Evolutionary conservation across 2,329 filamentous ascomycete genomes (phyloP), one percentile per base, ranked within the genome.

Genomic region (Stenocarpella maydis): DNA sequence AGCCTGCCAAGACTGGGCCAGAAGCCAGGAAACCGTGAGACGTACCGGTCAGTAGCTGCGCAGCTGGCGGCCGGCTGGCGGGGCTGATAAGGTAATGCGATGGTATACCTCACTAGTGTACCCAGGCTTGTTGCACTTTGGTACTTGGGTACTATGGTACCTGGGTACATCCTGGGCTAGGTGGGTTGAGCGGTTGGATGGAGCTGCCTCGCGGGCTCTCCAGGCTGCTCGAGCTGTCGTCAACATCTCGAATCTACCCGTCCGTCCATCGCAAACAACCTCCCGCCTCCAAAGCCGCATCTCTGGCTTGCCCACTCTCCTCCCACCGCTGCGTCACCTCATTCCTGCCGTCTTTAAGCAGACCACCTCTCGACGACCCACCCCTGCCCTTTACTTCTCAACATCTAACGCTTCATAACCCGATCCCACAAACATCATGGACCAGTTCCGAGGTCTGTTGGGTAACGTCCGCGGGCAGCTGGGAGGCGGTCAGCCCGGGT

Each of bases 371-470:
- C 49, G 68, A 52, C 39, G 28, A 41, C 45, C 67, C 58, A 52
- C 24, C 12, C 31, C 21, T 26, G 15, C 28, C 49, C 41, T 28
- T 24, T 2, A 21, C 4, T 45, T 17, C 15, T 37, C 39, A 8
- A n/a, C 66, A 17, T 45, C n/a, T n/a, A 49, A 58, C 26, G 8
- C 50, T 19, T 34, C 52, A 65, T 52, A 28, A 10, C 7, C 26
- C 21, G 39, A 41, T 26, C 28, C 50, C n/a, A 8, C 31, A 6
- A 49, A 21, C 67, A 85, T 74, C 70, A 98, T 98, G 95, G 95
- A 98, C 79, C 91, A 95, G 80, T 90, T 98, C 81, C 94, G 93
- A 83, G 90, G 92, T 80, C 92, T 98, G 90, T 88, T 98, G 75
- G 91, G 92, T 74, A 92, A 67, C 67, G 68, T 92, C 76, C 87